Base-by-base conservation (phyloP, 805 yeast genomes). In the Barnettozyma sucrosica region DNA sequence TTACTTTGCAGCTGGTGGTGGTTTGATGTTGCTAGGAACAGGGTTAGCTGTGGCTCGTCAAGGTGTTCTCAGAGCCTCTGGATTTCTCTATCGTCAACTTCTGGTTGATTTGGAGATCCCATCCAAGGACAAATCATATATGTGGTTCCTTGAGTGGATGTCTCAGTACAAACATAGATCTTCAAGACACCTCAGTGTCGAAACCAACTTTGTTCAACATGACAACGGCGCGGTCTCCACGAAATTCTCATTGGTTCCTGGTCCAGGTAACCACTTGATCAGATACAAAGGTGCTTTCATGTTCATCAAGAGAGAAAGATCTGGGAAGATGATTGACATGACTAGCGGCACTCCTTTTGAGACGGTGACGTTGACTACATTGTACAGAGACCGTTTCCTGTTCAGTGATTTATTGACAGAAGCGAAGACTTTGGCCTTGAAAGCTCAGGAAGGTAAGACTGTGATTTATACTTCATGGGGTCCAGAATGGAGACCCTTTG, bases 1-100 rank as follows among this genome's bases (percentile, higher is more conserved):
- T n/a, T 89, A 89, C 65, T 92, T 93, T 70, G 93, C 97, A 1
- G 99, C 98, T 0, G 99, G 99, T 59, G 97, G 97, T 57, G 99
- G 99, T 0, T 71, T 93, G 36, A 93, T 93, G 99, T 71, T 90
- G 4, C 70, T 93, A 3, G 99, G 99, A n/a, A 89, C 96, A 0
- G 84, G 83, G 1, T 66, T 93, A 30, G 95, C 97, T 0, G 56
- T 89, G 7, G 81, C 88, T 0, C 72, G 96, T 43, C 81, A 78
- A 49, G 89, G 88, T 1, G 65, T 84, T 1, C 71, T 78, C 39
- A 75, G 83, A 44, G 69, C 80, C 1, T 79, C 92, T 2, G 71
- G 80, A 2, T 75, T 93, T 39, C 63, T 87, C 7, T 88, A 90
- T 63, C 77, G 96, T 36, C 90, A 88, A 59, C 64, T 93, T 70